Base-by-base conservation (phyloP, 805 yeast genomes). In the Maudiozyma turicensis region DNA sequence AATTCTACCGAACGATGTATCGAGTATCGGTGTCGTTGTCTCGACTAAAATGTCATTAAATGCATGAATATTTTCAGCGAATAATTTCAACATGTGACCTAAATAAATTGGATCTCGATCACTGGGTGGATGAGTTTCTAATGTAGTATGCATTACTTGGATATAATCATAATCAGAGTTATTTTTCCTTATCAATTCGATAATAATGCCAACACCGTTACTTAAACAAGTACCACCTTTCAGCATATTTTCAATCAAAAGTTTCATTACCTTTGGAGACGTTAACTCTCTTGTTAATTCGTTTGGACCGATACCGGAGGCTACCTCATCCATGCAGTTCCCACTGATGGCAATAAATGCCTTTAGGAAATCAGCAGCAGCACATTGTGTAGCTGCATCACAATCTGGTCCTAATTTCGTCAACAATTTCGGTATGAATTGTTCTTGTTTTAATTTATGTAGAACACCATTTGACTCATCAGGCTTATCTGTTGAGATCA, bases 271-370 rank as follows among this genome's bases (percentile, higher is more conserved):
- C 39, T 77, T 74, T 40, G 81, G 81, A 14, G 95, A 83, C 11
- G 90, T 97, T 33, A 93, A 73, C 65, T 91, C 91, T 54, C 99
- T 76, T 3, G 96, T 88, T 38, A 93, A 73, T 62, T 88, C 96
- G 62, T 93, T 93, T 1, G 99, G 98, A 1, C 99, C 99, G 48
- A 93, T 86, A 8, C 95, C 86, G 2, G 95, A 85, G 43, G 88
- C 85, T 56, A 82, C 84, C 50, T 88, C 88, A 44, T 87, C 86
- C 51, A 86, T 87, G 7, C 86, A 89, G 60, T 91, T 93, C 7
- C 97, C 96, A 41, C 96, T 87, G 33, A 93, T 86, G 2, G 97
- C 84, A 35, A 93, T 85, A 59, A 93, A 81, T 0, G 98, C 97
- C 63, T 93, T 93, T 47, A 93, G 71, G 61, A 93, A 93, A 63